Evolutionary conservation across 352 stramenopile species (phyloP), one percentile per base, ranked within the genome.

Genomic region (Pythium phragmitis): DNA sequence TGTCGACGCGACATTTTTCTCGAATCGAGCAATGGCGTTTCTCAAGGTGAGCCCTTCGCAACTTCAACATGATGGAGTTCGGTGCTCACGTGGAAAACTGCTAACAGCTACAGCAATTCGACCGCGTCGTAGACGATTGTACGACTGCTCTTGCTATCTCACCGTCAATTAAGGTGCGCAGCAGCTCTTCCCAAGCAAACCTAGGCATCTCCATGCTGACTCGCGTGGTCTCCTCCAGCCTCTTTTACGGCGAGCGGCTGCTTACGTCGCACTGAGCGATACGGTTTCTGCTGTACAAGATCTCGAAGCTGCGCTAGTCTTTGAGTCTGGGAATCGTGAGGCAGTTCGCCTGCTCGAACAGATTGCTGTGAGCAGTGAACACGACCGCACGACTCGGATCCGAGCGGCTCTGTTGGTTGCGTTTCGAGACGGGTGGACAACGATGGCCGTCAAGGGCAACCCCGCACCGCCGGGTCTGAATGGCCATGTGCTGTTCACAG

Each of bases 21-120:
- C 80, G n/a, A 92, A 92, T 57, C 73, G 82, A 63, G 82, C 82
- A 36, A 80, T 80, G 23, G 79, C 77, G 8, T 76, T 80, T 37
- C 62, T 92, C 16, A 88, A 91, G 70, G 82, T 87, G 33, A 4
- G 23, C n/a, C 13, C 1, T n/a, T 2, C 1, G 13, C 42, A 33
- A 46, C n/a, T 54, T 34, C 23, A 28, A 58, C 14, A 42, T 45
- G 13, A 28, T 26, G 28, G 6, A 36, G 34, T 39, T 14, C 34
- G 19, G 16, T 8, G 30, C 43, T 62, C 5, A 62, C 4, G 12
- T 3, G 12, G 12, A 9, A 16, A 37, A 3, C 3, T 88, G 79
- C 8, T 26, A 19, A 12, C 34, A 63, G 57, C 37, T 65, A 12
- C 21, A 57, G 28, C 57, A 43, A 3, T 87, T 75, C 48, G 57